Evolutionary conservation across 2,329 filamentous ascomycete species (phyloP).

Genomic region (Aspergillus viridinutans): DNA sequence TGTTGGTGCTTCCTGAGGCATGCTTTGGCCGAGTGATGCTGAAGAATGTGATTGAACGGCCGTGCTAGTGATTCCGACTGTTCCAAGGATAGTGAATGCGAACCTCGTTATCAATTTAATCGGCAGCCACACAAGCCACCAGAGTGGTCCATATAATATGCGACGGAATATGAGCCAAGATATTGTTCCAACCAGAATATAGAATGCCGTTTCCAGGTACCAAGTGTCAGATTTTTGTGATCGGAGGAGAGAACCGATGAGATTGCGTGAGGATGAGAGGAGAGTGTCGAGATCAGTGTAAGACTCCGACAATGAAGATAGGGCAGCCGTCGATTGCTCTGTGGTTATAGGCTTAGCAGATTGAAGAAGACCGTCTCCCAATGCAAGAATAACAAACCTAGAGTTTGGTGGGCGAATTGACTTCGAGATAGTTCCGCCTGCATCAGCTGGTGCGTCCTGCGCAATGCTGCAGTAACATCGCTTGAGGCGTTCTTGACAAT

Average conservation of each 20-base stretch:
- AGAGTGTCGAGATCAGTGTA: constrained; percentile 77
- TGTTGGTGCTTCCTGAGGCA: constrained; percentile 14
- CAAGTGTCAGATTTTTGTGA: constrained; percentile 96
- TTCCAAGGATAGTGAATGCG: constrained; percentile 53
- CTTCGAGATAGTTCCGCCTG: constrained; percentile 78
- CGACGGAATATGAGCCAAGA: constrained; percentile 82
- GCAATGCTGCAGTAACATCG: constrained; percentile 79
- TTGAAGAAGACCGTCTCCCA: background rate
- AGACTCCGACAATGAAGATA: constrained; percentile 73
- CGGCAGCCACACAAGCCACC: constrained; percentile 84
- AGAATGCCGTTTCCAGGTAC: constrained; percentile 90
- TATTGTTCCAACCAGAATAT: constrained; percentile 71
- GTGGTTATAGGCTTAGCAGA: constrained; percentile 6
- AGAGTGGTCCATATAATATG: constrained; percentile 80
- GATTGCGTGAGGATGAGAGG: constrained; percentile 66
- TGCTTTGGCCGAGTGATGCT: constrained; percentile 14
- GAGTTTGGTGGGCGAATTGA: constrained; percentile 82
- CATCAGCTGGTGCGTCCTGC: constrained; percentile 83
- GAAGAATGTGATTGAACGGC: constrained; percentile 23
- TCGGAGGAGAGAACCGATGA: constrained; percentile 73
- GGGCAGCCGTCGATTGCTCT: constrained; percentile 74
- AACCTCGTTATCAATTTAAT: constrained; percentile 63
- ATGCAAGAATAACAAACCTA: constrained; percentile 42
- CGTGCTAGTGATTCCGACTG: constrained; percentile 40
- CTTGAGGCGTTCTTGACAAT: constrained; percentile 69